Conservation (phyloP, 2,329 filamentous ascomycete species). For the Lecanicillium sp. region DNA sequence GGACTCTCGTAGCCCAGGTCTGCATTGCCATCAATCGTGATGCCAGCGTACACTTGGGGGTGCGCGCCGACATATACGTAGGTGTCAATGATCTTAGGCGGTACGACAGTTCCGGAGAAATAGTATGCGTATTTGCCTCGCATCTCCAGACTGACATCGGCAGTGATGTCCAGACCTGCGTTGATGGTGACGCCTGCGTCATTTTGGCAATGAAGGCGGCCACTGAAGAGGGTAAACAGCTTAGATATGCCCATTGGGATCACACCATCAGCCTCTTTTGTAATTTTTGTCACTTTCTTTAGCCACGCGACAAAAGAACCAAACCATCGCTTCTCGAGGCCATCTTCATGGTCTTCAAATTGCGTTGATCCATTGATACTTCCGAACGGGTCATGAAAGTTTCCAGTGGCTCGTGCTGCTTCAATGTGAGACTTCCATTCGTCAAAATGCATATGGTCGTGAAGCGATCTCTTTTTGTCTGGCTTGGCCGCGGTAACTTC, state of each 20-base stretch:
- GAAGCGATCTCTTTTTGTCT: background rate
- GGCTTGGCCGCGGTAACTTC: conserved; percentile 15
- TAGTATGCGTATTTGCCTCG: conserved; percentile 18
- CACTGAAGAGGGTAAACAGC: conserved; percentile 14
- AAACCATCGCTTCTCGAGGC: conserved; percentile 16
- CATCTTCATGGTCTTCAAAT: too few relatives aligned
- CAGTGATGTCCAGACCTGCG: background rate
- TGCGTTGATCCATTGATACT: too few relatives aligned
- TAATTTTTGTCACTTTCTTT: conserved; percentile 15
- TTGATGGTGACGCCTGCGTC: conserved; percentile 7
- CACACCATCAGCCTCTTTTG: conserved; percentile 11
- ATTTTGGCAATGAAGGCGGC: background rate
- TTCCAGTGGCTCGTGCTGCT: background rate
- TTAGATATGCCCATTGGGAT: conserved; percentile 13
- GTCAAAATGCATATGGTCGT: background rate
- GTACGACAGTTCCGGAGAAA: conserved; percentile 14
- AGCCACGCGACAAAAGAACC: conserved; percentile 17
- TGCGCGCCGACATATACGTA: conserved; percentile 15
- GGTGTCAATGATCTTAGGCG: conserved; percentile 12
- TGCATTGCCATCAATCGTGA: conserved; percentile 15
- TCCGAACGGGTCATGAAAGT: background rate
- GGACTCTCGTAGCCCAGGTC: background rate
- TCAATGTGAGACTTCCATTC: background rate
- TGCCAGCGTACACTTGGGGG: conserved; percentile 7
- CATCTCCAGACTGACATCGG: conserved; percentile 10